Base-by-base conservation (phyloP, 768 basidiomycete species). In the Tubosaeta brunneosetosa region DNA sequence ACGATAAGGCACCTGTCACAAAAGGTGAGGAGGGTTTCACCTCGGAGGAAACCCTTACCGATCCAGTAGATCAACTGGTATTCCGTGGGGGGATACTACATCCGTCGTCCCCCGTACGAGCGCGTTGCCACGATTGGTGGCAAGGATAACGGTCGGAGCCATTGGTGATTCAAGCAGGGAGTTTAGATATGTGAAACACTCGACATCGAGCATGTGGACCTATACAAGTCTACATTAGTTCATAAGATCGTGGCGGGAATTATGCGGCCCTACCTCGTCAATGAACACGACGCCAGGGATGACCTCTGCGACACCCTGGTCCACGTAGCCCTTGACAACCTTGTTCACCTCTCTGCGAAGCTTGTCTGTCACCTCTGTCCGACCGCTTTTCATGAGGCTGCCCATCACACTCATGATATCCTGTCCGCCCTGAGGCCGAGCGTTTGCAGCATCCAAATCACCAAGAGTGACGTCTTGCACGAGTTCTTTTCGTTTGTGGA, bases 171-270 rank as follows among this genome's bases (percentile, higher is more conserved):
- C 97, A 43, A 99, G 80, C 9, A 97, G 81, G 11, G 93, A 86
- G 70, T 98, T 98, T 34, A 99, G 81, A 73, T 95, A 99, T 5
- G 97, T 97, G 76, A 98, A 99, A 70, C 94, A 97, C 69, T 99
- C 97, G 63, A 98, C 94, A 69, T 99, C 97, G 55, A 99, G 84
- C 95, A 98, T 98, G 73, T 99, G 97, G 22, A 98, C 95, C 94
- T 97, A 62, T 16, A 33, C 2, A 13, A 16, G 8, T 25, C n/a
- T 22, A 6, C 13, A 10, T 68, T n/a, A 62, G 32, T 38, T 37
- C 38, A 5, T 13, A 8, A 38, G 10, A 11, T 16, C 29, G 10
- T 19, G 44, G 27, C 10, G 17, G 9, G 9, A 55, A 22, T 41
- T 31, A 19, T 44, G 46, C 51, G 37, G 6, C 64, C 80, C 53